Evolutionary conservation across 2,329 filamentous ascomycete species (phyloP).

Genomic region (Neospermospora avenae): DNA sequence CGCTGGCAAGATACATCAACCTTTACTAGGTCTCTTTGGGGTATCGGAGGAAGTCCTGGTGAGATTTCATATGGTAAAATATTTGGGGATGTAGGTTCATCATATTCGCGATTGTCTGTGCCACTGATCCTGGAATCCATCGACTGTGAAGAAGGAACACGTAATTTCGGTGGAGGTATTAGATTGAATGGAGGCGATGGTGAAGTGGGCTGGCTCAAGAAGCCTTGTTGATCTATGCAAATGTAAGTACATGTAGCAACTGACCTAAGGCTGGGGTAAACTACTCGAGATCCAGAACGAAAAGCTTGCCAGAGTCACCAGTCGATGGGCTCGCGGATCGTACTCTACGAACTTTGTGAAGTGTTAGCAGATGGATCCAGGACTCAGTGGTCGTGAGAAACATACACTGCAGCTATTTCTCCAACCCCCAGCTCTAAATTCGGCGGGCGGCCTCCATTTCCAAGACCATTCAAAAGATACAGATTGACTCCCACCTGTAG

Average conservation of each 20-base stretch:
- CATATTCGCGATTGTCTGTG: slow-evolving; percentile 52
- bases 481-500: slow-evolving; percentile 76
- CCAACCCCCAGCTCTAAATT: slow-evolving; percentile 87
- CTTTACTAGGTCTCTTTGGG: slow-evolving; percentile 53
- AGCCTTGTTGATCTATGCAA: slow-evolving; percentile 28
- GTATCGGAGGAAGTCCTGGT: slow-evolving; percentile 5
- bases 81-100: slow-evolving; percentile 56
- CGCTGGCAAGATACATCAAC: slow-evolving; percentile 85
- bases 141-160: slow-evolving; percentile 83
- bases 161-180: slow-evolving; percentile 68
- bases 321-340: slow-evolving; percentile 83
- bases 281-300: slow-evolving; percentile 92
- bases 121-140: slow-evolving; percentile 78
- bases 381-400: slow-evolving; percentile 13
- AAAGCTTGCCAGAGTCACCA: slow-evolving; percentile 87
- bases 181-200: slow-evolving; percentile 73
- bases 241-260: slow-evolving; percentile 16
- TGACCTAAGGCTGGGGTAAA: slow-evolving; percentile 23
- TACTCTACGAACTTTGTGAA: slow-evolving; percentile 82
- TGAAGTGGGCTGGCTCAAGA: slow-evolving; percentile 57
- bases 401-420: slow-evolving; percentile 87
- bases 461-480: slow-evolving; percentile 93
- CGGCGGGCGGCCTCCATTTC: slow-evolving; percentile 90
- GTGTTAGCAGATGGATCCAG: slow-evolving; percentile 20
- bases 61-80: slow-evolving; percentile 39